These are phyloP conservation scores for Moesziomyces sp. DNA, from an alignment of 1,284 basidiomycete species.

Conservation along the genomic window DNA sequence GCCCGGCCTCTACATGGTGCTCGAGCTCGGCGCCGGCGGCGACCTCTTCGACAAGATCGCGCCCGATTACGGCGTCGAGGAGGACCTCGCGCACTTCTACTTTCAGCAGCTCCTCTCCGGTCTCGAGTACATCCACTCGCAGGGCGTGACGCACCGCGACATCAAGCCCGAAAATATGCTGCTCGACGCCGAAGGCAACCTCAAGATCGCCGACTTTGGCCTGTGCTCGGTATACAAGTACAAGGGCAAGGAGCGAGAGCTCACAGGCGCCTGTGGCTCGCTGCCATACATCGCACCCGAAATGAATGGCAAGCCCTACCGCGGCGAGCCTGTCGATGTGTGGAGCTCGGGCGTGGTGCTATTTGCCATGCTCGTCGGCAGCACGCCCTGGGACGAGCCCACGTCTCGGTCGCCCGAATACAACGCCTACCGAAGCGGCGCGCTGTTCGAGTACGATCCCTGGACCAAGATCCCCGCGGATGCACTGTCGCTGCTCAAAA, in stretches of 20 bases:
- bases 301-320: slow-evolving; percentile 74
- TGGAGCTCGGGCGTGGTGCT: slow-evolving; percentile 98
- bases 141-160: slow-evolving; percentile 73
- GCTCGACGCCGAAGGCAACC: slow-evolving; percentile 71
- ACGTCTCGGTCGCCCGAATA: slow-evolving; percentile 83
- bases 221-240: slow-evolving; percentile 90
- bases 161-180: slow-evolving; percentile 71
- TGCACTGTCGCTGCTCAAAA: slow-evolving; percentile 69
- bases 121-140: slow-evolving; percentile 77
- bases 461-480: slow-evolving; percentile 80
- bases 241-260: slow-evolving; percentile 77
- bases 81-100: slow-evolving; percentile 90
- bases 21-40: slow-evolving; percentile 91
- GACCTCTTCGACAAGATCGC: slow-evolving; percentile 96
- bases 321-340: slow-evolving; percentile 88
- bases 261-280: slow-evolving; percentile 79
- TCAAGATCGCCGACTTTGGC: slow-evolving; percentile 96
- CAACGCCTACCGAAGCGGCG: slow-evolving; percentile 78
- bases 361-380: slow-evolving; percentile 89
- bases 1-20: slow-evolving; percentile 82
- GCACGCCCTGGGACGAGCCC: slow-evolving; percentile 98
- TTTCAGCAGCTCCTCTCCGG: slow-evolving; percentile 88
- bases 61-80: slow-evolving; percentile 86
- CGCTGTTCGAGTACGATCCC: slow-evolving; percentile 78
- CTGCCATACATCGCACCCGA: slow-evolving; percentile 95